Evolutionary conservation across 352 stramenopile genomes (phyloP).

Genomic region (Globisporangium uncinulatum): DNA sequence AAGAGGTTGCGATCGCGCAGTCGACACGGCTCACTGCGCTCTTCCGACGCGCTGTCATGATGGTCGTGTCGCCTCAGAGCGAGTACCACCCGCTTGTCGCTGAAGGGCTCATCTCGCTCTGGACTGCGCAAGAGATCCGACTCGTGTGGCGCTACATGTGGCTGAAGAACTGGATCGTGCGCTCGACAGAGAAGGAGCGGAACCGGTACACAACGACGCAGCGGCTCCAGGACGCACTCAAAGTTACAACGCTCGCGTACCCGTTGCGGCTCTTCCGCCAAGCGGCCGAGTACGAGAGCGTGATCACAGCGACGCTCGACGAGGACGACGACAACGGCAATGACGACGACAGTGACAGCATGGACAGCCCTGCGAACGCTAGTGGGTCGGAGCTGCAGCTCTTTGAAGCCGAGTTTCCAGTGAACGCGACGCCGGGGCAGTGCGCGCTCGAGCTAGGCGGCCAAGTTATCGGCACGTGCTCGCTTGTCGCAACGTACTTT

Average conservation of each 20-base stretch:
- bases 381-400: constrained; percentile 22
- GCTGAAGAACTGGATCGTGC: constrained; percentile 84
- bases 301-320: constrained; percentile 59
- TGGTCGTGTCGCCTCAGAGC: constrained; percentile 61
- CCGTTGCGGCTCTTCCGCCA: constrained; percentile 67
- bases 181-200: constrained; percentile 58
- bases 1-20: constrained; percentile 53
- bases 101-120: constrained; percentile 81
- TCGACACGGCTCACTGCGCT: constrained; percentile 60
- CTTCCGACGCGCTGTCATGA: constrained; percentile 76
- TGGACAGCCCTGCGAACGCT: not conserved
- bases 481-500: constrained; percentile 32
- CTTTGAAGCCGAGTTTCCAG: constrained; percentile 66
- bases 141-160: constrained; percentile 81
- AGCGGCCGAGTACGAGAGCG: constrained; percentile 65
- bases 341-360: not conserved
- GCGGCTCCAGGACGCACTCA: constrained; percentile 61
- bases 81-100: constrained; percentile 77
- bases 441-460: constrained; percentile 59
- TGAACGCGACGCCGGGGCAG: constrained; percentile 61
- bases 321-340: constrained; percentile 22
- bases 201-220: constrained; percentile 52
- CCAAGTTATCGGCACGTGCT: constrained; percentile 67
- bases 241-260: constrained; percentile 63
- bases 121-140: constrained; percentile 63